phyloP scores from a whole-genome alignment of 768 basidiomycete species.

The Agaricus bisporus region DNA sequence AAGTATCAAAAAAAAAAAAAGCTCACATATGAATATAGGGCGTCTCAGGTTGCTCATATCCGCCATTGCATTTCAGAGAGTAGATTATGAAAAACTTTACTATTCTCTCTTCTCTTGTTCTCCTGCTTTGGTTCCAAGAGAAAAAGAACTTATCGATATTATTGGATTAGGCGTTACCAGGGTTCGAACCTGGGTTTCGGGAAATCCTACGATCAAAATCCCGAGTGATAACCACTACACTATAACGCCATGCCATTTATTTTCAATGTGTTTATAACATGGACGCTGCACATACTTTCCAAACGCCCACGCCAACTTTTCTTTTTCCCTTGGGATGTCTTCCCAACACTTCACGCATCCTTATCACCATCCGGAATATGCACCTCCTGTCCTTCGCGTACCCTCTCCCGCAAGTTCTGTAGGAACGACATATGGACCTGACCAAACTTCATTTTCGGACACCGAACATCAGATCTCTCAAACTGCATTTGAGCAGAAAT shows the following conservation, averaged over 20 bases:
- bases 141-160: neutral
- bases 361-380: slow-evolving; percentile 36
- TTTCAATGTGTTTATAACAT: too few species aligned
- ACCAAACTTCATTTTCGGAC: slow-evolving; percentile 42
- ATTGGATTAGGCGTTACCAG: slow-evolving; percentile 15
- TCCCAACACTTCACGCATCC: slow-evolving; percentile 12
- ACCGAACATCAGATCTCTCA: slow-evolving; percentile 32
- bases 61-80: too few species aligned
- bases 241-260: slow-evolving; percentile 11
- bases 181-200: slow-evolving; percentile 17
- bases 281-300: neutral
- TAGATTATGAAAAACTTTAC: neutral
- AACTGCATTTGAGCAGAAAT: slow-evolving; percentile 35
- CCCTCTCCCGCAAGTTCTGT: slow-evolving; percentile 49
- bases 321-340: neutral
- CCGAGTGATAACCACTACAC: slow-evolving; percentile 19
- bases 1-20: too few species aligned
- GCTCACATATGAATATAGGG: too few species aligned
- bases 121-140: neutral
- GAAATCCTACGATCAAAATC: slow-evolving; percentile 14
- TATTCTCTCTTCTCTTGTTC: too few species aligned
- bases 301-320: neutral
- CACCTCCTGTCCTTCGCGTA: slow-evolving; percentile 39
- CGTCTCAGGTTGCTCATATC: too few species aligned
- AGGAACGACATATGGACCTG: slow-evolving; percentile 38